phyloP scores from a whole-genome alignment of 1,284 basidiomycete genomes.

The Tremellales sp. region DNA sequence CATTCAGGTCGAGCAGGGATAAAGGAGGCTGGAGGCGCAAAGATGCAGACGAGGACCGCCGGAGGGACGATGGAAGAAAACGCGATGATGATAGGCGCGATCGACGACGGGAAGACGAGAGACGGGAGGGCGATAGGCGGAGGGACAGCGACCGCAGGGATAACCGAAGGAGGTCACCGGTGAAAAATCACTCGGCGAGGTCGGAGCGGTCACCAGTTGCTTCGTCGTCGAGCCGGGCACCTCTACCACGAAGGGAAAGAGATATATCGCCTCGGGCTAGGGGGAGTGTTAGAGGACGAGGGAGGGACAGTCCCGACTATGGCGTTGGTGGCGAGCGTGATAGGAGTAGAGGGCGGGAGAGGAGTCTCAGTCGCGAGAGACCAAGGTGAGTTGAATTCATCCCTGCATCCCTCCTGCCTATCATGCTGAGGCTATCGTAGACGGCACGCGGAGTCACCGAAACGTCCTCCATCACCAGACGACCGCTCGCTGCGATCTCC shows the following conservation, averaged over 20 bases:
- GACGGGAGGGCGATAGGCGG: background rate
- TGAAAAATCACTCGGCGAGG: background rate
- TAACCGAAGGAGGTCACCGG: background rate
- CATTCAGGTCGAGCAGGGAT: background rate
- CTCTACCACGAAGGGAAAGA: background rate
- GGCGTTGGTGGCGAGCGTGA: slow-evolving; percentile 14
- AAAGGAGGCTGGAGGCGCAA: background rate
- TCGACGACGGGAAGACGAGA: background rate
- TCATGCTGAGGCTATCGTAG: background rate
- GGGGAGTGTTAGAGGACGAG: slow-evolving; percentile 2
- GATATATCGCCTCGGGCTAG: background rate
- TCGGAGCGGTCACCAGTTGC: background rate
- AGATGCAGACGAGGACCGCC: background rate
- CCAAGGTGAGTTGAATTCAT: background rate
- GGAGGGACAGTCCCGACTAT: slow-evolving; percentile 31
- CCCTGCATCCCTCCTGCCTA: background rate
- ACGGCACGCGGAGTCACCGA: background rate
- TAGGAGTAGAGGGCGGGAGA: background rate
- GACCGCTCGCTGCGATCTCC: slow-evolving; percentile 1
- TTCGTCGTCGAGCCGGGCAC: background rate
- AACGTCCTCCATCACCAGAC: background rate
- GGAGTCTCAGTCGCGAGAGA: background rate
- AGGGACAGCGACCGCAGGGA: background rate
- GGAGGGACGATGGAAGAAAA: background rate
- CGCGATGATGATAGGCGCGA: background rate